Evolutionary conservation across 352 stramenopile genomes (phyloP).

Genomic region (Thraustochytrium sp.): DNA sequence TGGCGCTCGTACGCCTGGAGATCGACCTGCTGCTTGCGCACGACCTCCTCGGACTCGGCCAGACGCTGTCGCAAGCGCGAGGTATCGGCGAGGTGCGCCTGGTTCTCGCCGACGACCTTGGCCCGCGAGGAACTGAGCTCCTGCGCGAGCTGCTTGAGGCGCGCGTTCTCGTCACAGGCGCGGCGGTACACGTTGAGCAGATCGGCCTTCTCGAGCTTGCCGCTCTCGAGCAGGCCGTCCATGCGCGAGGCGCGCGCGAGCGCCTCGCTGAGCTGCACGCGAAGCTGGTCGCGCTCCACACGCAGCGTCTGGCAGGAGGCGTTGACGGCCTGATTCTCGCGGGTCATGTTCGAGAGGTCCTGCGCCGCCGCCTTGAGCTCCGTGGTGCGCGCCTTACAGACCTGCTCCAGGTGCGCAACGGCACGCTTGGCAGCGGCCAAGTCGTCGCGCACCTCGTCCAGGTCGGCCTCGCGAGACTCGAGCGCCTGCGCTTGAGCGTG

Average conservation of each 20-base stretch:
- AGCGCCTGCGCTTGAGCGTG: constrained; percentile 19
- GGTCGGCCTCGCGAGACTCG: constrained; percentile 15
- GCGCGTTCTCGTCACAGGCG: constrained; percentile 35
- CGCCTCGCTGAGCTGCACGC: constrained; percentile 31
- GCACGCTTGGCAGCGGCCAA: not conserved
- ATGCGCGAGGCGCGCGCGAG: constrained; percentile 24
- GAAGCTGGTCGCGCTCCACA: constrained; percentile 42
- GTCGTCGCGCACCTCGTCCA: not conserved
- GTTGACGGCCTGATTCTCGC: constrained; percentile 39
- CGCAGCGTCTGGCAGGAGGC: constrained; percentile 27
- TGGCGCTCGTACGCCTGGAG: constrained; percentile 39
- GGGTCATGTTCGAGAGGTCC: constrained; percentile 41
- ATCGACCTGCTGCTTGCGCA: constrained; percentile 26
- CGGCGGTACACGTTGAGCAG: constrained; percentile 41
- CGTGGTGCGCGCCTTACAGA: not conserved
- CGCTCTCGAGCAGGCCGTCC: constrained; percentile 32
- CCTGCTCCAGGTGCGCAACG: constrained; percentile 17
- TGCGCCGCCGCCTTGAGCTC: constrained; percentile 6
- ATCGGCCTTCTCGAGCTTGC: constrained; percentile 36
- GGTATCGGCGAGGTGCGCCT: constrained; percentile 34
- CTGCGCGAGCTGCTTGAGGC: constrained; percentile 33
- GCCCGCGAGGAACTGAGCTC: constrained; percentile 36
- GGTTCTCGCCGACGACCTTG: constrained; percentile 37
- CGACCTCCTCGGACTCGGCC: constrained; percentile 26
- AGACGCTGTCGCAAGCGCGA: constrained; percentile 29